Evolutionary conservation across 768 basidiomycete species (phyloP), one percentile per base, ranked within the genome.

Genomic region (Tylopilus plumbeoviolaceoides): DNA sequence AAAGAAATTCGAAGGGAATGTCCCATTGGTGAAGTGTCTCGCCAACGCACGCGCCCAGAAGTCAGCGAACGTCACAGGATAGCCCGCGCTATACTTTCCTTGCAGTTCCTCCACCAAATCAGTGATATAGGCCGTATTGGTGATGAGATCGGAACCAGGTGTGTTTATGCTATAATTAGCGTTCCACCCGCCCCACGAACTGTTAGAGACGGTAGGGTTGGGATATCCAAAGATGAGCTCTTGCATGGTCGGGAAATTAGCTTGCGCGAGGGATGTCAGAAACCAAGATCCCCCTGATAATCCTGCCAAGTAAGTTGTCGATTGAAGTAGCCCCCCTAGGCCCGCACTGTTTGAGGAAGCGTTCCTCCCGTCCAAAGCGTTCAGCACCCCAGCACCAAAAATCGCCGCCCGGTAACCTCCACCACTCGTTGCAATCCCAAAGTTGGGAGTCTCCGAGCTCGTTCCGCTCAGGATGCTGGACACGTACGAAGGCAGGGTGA

Each of bases 341-440:
- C 80, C 81, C 0, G 66, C 71, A 2, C 55, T 58, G 7, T 64
- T 71, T 7, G 75, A 66, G 0, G 80, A 72, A 1, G 63, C 40
- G 47, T 82, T 83, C 25, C 79, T 66, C 36, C 69, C 78, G 59
- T 85, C 80, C 39, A 81, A 56, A 1, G 75, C 72, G n/a, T 71
- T 72, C 44, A 78, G 57, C 18, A 81, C 72, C 1, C 80, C 83
- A 4, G 78, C 82, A 39, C 75, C 77, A 47, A 76, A 78, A 7
- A 80, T 69, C 5, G 80, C 78, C 0, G 83, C 84, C 14, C 83
- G 67, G 45, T 79, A 76, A 0, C 81, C 78, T 8, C 84, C 84
- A 14, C 84, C 84, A 25, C 77, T 79, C 21, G 75, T 64, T 0
- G 82, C 81, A 47, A 83, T 77, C 0, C 73, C 79, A 7, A 81